Evolutionary conservation across 768 basidiomycete genomes (phyloP).

Genomic region (Boletus vinaceobasis): DNA sequence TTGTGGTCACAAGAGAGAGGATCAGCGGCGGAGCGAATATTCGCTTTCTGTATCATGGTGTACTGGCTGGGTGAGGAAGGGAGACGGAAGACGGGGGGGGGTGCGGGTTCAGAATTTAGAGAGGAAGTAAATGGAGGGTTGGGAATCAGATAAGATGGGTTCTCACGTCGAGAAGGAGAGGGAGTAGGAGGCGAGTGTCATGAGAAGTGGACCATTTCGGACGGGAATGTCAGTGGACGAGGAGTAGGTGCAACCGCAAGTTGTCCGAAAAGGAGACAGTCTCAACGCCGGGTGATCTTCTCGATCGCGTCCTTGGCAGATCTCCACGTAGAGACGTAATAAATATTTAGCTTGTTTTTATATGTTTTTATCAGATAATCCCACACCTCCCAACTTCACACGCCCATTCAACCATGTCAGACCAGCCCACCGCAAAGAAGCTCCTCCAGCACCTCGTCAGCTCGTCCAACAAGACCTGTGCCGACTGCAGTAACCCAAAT

Average conservation of each 20-base stretch:
- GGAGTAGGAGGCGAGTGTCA: neutral
- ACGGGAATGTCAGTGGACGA: neutral
- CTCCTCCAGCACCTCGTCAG: constrained; percentile 47
- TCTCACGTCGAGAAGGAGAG: constrained; percentile 18
- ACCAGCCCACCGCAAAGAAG: constrained; percentile 48
- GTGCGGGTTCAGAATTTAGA: neutral
- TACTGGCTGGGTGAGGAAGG: neutral
- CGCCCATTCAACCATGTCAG: constrained; percentile 1
- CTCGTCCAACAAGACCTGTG: constrained; percentile 75
- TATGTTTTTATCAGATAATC: neutral
- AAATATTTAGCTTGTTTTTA: neutral
- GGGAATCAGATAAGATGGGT: constrained; percentile 35
- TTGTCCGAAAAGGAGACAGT: too few relatives aligned
- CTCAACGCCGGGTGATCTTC: neutral
- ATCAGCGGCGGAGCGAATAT: neutral
- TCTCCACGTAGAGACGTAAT: neutral
- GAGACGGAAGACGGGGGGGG: neutral
- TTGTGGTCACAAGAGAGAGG: constrained; percentile 30
- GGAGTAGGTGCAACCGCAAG: neutral
- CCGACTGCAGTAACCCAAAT: constrained; percentile 84
- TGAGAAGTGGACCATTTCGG: neutral
- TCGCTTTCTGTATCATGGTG: constrained; percentile 64
- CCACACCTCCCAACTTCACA: neutral
- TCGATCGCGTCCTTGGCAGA: neutral
- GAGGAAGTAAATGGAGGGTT: neutral